Evolutionary conservation across 345 rosid species (phyloP).

Genomic region (Eucalyptus regnans): DNA sequence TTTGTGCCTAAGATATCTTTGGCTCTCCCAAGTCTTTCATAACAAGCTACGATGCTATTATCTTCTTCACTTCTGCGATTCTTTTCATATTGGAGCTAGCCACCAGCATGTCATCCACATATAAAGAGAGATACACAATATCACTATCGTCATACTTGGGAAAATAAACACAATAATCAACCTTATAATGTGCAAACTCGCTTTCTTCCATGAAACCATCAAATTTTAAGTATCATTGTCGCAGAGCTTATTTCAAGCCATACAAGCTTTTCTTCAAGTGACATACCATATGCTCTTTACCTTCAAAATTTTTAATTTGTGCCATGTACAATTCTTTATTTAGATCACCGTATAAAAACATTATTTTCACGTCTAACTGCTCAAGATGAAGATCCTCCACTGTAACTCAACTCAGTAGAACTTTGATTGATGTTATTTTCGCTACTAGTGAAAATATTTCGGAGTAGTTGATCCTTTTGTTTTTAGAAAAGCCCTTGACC

Average conservation of each 20-base stretch:
- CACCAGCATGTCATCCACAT: not conserved
- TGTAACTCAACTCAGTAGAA: not conserved
- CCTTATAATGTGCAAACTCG: not conserved
- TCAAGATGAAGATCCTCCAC: not conserved
- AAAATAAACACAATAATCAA: not conserved
- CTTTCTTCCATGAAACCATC: not conserved
- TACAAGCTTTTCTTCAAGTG: not conserved
- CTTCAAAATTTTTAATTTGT: not conserved
- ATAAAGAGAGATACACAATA: not conserved
- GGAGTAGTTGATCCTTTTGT: not conserved
- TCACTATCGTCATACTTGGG: not conserved
- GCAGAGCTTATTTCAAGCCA: accelerated
- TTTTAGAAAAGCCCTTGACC: not conserved
- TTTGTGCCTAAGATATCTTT: not conserved
- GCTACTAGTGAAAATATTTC: not conserved
- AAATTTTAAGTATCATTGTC: not conserved
- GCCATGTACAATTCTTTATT: not conserved
- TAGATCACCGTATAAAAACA: not conserved
- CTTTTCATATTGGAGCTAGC: not conserved
- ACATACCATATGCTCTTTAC: not conserved
- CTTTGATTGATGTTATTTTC: not conserved
- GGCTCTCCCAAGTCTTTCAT: not conserved
- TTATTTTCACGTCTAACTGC: not conserved
- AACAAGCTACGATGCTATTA: not conserved
- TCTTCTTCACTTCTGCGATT: not conserved